Percentiles rank a stretch among this genome's conserved stretches.
These are phyloP conservation scores for Cryphonectria radicalis DNA, from an alignment of 2,329 filamentous ascomycete species.

Conservation along the genomic window DNA sequence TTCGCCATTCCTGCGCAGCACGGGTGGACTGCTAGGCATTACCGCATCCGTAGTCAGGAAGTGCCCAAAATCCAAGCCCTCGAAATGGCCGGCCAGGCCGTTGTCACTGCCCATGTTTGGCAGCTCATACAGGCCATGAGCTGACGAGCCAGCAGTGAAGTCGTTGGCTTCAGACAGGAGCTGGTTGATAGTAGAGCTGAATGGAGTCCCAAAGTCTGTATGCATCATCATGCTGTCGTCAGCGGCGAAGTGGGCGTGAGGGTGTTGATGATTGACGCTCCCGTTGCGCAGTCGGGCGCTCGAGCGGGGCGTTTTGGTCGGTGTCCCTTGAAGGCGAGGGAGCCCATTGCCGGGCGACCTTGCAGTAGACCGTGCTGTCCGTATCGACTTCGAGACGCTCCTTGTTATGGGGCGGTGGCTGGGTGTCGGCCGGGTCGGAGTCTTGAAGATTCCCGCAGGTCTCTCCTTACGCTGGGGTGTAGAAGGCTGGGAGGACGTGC, in stretches of 20 bases:
- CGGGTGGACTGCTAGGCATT: constrained; percentile 55
- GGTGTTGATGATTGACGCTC: constrained; percentile 37
- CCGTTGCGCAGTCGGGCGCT: constrained; percentile 47
- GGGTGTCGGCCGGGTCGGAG: constrained; percentile 65
- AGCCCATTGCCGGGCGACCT: constrained; percentile 50
- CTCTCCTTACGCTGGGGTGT: constrained; percentile 57
- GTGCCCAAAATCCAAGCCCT: constrained; percentile 50
- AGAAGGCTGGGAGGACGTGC: constrained; percentile 57
- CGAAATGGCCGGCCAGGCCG: constrained; percentile 35
- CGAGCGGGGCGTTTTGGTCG: constrained; percentile 47
- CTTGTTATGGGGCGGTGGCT: constrained; percentile 65
- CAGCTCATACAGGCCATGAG: constrained; percentile 48
- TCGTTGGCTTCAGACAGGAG: constrained; percentile 62
- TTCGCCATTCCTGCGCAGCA: constrained; percentile 33
- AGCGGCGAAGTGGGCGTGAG: constrained; percentile 41
- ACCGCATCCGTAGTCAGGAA: constrained; percentile 52
- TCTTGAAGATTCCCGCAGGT: constrained; percentile 59
- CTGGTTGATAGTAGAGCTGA: constrained; percentile 66
- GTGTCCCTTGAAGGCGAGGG: constrained; percentile 50
- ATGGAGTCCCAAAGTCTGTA: constrained; percentile 54
- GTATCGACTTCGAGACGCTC: constrained; percentile 62
- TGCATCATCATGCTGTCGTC: constrained; percentile 37
- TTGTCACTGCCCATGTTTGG: constrained; percentile 44
- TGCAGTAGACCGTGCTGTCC: constrained; percentile 48
- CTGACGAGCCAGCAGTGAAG: constrained; percentile 46